These are phyloP conservation scores for Colletotrichum phormii DNA, from an alignment of 2,329 filamentous ascomycete species.

Conservation along the genomic window DNA sequence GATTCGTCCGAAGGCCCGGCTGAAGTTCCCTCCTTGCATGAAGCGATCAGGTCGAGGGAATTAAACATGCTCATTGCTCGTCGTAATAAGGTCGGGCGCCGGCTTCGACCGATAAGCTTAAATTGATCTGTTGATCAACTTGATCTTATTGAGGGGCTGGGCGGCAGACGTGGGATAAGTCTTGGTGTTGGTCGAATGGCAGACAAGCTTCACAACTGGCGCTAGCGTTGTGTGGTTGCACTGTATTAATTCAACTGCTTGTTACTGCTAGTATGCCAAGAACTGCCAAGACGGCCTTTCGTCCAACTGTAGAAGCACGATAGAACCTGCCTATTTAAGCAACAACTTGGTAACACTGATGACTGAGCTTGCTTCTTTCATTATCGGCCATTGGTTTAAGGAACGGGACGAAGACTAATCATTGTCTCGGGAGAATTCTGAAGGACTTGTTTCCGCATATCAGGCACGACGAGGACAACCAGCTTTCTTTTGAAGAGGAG, in stretches of 20 bases:
- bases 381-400: not conserved
- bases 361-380: not conserved
- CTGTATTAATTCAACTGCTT: not conserved
- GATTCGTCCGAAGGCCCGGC: not conserved
- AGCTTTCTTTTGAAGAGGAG: not conserved
- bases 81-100: not conserved
- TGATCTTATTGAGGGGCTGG: not conserved
- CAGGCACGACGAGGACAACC: not conserved
- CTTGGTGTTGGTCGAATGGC: slow-evolving; percentile 14
- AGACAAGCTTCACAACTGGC: slow-evolving; percentile 12
- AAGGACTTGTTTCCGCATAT: not conserved
- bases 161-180: slow-evolving; percentile 12
- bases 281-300: slow-evolving; percentile 17
- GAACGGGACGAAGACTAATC: not conserved
- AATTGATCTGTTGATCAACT: not conserved
- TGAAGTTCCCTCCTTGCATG: not conserved
- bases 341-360: not conserved
- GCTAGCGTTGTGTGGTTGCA: slow-evolving; percentile 17
- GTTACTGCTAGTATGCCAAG: slow-evolving; percentile 17
- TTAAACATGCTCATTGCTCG: not conserved
- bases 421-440: not conserved
- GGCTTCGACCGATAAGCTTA: not conserved
- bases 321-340: slow-evolving; percentile 24
- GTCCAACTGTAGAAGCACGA: slow-evolving; percentile 20
- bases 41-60: not conserved